Conservation (phyloP, 2,329 filamentous ascomycete genomes). For the Ceratocystis destructans region DNA sequence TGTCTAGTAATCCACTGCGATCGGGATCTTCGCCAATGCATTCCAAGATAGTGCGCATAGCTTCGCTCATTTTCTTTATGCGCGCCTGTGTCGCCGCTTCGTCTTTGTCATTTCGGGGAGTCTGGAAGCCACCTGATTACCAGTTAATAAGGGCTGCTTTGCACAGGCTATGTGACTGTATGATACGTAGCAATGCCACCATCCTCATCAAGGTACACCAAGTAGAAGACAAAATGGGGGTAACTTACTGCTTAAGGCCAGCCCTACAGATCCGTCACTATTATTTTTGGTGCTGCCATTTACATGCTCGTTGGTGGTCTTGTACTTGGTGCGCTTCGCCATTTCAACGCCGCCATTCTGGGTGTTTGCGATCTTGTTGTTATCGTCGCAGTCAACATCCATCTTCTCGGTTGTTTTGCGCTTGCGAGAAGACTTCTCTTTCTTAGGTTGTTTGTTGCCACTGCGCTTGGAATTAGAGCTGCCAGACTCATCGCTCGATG, state of each 20-base stretch:
- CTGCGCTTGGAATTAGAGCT: constrained; percentile 16
- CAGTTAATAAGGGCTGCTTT: not conserved
- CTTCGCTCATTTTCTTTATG: constrained; percentile 45
- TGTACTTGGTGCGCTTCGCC: constrained; percentile 15
- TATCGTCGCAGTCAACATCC: constrained; percentile 27
- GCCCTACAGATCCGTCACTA: not conserved
- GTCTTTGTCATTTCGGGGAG: constrained; percentile 17
- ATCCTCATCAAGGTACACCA: not conserved
- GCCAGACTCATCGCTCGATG: constrained; percentile 19
- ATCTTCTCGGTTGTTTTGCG: constrained; percentile 31
- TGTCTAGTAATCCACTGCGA: constrained; percentile 49
- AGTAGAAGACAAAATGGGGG: not conserved
- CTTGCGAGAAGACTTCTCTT: constrained; percentile 18
- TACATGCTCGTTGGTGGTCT: not conserved
- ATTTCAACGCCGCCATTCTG: not conserved
- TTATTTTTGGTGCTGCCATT: constrained; percentile 7
- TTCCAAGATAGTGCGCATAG: constrained; percentile 52
- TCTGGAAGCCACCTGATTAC: constrained; percentile 4
- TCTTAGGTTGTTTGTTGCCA: constrained; percentile 15
- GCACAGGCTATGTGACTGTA: not conserved
- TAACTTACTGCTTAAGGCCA: not conserved
- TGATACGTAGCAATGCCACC: not conserved
- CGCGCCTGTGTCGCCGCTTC: constrained; percentile 26
- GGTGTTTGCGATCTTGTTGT: not conserved
- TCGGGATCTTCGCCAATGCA: constrained; percentile 56